A percentile compares a stretch with the other conserved stretches of the same genome.
Evolutionary conservation across 2,329 filamentous ascomycete genomes (phyloP).

Genomic region (Penicillium janthinellum): DNA sequence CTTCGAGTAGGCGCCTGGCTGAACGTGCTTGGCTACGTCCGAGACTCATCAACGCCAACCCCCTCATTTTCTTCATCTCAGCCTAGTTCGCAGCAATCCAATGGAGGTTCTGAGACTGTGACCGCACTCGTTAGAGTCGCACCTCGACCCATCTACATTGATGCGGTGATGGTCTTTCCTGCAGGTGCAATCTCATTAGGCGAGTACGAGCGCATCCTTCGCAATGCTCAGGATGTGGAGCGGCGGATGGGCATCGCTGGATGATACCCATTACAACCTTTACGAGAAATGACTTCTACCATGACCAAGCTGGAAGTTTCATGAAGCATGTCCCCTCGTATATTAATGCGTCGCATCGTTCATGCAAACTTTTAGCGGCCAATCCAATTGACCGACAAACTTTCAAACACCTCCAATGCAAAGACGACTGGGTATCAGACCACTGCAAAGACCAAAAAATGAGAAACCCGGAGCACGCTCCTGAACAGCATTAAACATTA

Average conservation of each 20-base stretch:
- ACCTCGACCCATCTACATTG: constrained; percentile 54
- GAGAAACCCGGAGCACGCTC: no score
- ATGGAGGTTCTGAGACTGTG: background rate
- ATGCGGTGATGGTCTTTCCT: constrained; percentile 77
- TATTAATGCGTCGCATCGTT: constrained; percentile 5
- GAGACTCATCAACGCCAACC: constrained; percentile 26
- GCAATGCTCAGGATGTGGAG: constrained; percentile 40
- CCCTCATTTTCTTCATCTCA: constrained; percentile 21
- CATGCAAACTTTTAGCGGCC: constrained; percentile 6
- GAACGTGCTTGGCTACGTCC: constrained; percentile 82
- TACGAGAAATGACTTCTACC: background rate
- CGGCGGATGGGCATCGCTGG: constrained; percentile 25
- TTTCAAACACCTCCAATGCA: constrained; percentile 20
- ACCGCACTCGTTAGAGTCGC: constrained; percentile 6
- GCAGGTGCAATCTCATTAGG: constrained; percentile 72
- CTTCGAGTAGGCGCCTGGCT: constrained; percentile 80
- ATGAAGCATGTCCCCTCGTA: background rate
- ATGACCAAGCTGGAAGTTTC: background rate
- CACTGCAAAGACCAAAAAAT: background rate
- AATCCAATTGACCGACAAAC: constrained; percentile 12
- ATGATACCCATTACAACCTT: background rate
- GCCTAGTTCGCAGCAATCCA: constrained; percentile 4
- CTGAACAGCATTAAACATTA: constrained; percentile 7
- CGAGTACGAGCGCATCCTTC: constrained; percentile 67
- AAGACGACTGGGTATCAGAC: constrained; percentile 16